Conservation (phyloP, 176 grass and related monocot species). For the Cymbopogon citratus region DNA sequence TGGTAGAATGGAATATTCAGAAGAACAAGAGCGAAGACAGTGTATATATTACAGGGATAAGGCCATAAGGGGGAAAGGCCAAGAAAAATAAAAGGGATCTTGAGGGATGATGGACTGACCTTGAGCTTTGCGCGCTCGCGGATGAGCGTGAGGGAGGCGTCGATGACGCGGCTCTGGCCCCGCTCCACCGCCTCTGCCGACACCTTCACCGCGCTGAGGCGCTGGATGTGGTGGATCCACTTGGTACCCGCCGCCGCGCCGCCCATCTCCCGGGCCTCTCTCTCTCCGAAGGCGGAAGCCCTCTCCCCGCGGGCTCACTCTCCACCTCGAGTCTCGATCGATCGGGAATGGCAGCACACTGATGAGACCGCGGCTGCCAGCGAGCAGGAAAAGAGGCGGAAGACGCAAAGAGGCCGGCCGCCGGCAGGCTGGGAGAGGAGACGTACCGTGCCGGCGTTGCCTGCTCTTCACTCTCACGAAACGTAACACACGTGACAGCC, state of each 20-base stretch:
- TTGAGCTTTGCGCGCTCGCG: constrained; percentile 96
- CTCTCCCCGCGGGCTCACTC: neutral
- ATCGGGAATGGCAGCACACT: neutral
- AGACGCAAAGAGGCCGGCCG: no score
- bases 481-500: neutral
- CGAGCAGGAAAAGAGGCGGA: neutral
- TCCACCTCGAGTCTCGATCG: neutral
- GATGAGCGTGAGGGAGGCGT: constrained; percentile 95
- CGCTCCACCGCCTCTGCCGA: constrained; percentile 62
- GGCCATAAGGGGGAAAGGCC: neutral
- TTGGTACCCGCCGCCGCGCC: constrained; percentile 41
- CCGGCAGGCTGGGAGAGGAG: neutral
- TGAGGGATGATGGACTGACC: constrained; percentile 1
- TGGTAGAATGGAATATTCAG: neutral
- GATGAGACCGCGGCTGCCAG: no score
- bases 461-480: neutral
- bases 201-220: constrained; percentile 54
- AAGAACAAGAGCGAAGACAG: neutral
- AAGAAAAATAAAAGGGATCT: neutral
- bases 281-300: neutral
- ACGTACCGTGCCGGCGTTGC: neutral
- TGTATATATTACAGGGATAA: neutral
- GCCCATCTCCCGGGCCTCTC: neutral
- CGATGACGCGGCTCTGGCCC: constrained; percentile 85
- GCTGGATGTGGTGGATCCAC: constrained; percentile 69